Percentiles rank a stretch among this genome's conserved stretches.
phyloP scores from a whole-genome alignment of 768 basidiomycete genomes.

The Suillus brevipes region DNA sequence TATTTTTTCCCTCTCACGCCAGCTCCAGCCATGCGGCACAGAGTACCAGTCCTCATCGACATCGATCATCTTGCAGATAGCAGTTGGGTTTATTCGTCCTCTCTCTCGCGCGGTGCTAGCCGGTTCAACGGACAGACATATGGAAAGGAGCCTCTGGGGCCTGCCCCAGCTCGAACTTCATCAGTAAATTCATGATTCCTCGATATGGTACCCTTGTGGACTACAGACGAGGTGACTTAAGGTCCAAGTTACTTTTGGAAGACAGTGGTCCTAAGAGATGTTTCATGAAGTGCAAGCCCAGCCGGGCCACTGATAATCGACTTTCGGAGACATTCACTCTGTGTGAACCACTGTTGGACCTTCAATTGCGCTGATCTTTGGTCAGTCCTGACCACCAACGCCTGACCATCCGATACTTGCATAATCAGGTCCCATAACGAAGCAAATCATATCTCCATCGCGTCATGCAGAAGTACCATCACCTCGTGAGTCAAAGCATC shows the following conservation, averaged over 20 bases:
- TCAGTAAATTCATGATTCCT: too few relatives aligned
- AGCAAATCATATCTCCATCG: neutral
- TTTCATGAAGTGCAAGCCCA: neutral
- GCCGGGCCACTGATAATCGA: neutral
- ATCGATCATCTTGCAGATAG: too few relatives aligned
- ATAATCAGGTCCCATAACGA: neutral
- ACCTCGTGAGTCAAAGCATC: neutral
- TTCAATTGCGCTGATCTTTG: neutral
- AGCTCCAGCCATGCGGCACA: neutral
- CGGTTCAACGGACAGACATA: too few relatives aligned
- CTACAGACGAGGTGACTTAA: too few relatives aligned
- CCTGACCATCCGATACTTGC: neutral
- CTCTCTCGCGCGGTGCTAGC: too few relatives aligned
- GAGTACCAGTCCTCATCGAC: neutral
- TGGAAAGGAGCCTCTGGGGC: too few relatives aligned
- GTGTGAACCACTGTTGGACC: neutral
- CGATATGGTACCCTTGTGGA: too few relatives aligned
- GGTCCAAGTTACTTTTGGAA: neutral
- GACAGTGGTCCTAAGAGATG: neutral
- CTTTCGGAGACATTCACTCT: neutral
- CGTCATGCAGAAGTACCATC: neutral
- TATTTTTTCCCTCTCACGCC: neutral
- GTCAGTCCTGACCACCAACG: neutral
- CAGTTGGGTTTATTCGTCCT: too few relatives aligned
- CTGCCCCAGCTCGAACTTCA: neutral